Percentiles rank a stretch among this genome's conserved stretches.
These are phyloP conservation scores for Flagelloscypha sp. DNA, from an alignment of 768 basidiomycete species.

Conservation along the genomic window DNA sequence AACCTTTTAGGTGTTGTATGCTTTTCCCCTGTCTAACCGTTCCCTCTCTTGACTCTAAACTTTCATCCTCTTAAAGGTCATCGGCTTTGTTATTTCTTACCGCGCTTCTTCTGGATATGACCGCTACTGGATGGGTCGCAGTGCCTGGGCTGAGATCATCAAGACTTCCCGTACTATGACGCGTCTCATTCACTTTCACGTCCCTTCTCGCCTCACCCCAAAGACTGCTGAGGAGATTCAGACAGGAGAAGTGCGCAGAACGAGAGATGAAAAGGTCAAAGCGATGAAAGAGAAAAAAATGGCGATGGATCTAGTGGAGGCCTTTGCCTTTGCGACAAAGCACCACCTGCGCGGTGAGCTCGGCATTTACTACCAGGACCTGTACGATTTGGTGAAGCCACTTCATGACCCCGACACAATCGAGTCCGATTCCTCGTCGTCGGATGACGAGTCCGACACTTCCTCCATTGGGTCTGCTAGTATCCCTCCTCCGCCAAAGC, in stretches of 20 bases:
- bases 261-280: conserved; percentile 17
- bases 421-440: too few species aligned
- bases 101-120: conserved; percentile 34
- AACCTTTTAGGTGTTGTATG: too few species aligned
- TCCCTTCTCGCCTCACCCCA: conserved; percentile 23
- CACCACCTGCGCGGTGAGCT: conserved; percentile 34
- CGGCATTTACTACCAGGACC: conserved; percentile 32
- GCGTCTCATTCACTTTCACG: conserved; percentile 32
- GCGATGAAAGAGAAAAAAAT: conserved; percentile 32
- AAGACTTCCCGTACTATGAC: conserved; percentile 24
- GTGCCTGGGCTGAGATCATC: conserved; percentile 30
- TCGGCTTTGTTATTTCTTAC: conserved; percentile 51
- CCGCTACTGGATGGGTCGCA: conserved; percentile 29
- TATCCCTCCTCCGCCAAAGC: too few species aligned
- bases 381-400: conserved; percentile 28
- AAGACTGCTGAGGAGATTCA: conserved; percentile 12
- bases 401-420: too few species aligned
- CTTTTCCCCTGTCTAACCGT: too few species aligned
- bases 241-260: conserved; percentile 5
- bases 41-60: too few species aligned
- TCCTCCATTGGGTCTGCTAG: too few species aligned
- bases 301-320: conserved; percentile 31
- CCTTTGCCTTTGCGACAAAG: conserved; percentile 29
- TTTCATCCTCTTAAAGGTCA: too few species aligned
- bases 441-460: too few species aligned